Evolutionary conservation across 768 basidiomycete species (phyloP).

Genomic region (Lanmaoa rubissima): DNA sequence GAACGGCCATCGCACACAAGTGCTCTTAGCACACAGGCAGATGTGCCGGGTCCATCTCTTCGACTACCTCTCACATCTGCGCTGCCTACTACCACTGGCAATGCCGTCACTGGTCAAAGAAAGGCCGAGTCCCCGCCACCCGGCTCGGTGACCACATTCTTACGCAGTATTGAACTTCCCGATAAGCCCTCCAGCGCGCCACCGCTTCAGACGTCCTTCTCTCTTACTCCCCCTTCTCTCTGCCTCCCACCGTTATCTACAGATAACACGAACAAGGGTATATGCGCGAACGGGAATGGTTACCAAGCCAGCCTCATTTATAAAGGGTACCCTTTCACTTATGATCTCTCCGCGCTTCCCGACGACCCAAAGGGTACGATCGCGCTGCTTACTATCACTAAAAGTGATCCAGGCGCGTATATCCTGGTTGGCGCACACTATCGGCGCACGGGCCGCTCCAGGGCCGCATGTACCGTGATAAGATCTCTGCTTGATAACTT

Average conservation of each 20-base stretch:
- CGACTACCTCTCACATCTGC: constrained; percentile 15
- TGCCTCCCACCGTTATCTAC: constrained; percentile 15
- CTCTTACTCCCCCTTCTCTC: constrained; percentile 7
- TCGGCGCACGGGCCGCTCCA: constrained; percentile 33
- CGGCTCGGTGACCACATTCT: constrained; percentile 23
- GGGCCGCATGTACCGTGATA: constrained; percentile 29
- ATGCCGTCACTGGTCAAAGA: background rate
- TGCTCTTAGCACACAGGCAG: constrained; percentile 7
- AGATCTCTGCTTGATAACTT: constrained; percentile 23
- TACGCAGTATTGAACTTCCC: constrained; percentile 26
- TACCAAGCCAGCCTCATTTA: constrained; percentile 25
- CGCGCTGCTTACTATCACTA: constrained; percentile 25
- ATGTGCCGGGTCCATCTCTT: constrained; percentile 13
- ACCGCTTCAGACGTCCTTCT: constrained; percentile 11
- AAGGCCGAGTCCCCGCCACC: constrained; percentile 12
- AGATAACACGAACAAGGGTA: background rate
- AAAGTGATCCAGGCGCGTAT: constrained; percentile 34
- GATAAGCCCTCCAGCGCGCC: constrained; percentile 13
- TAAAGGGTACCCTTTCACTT: constrained; percentile 29
- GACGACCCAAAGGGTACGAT: constrained; percentile 31
- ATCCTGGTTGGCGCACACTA: constrained; percentile 32
- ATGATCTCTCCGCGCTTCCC: constrained; percentile 29
- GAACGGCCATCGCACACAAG: constrained; percentile 4
- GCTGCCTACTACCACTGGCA: background rate
- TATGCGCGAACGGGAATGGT: constrained; percentile 4